These are phyloP conservation scores for Saitoella complicata DNA, from an alignment of 805 yeast species.

Conservation along the genomic window DNA sequence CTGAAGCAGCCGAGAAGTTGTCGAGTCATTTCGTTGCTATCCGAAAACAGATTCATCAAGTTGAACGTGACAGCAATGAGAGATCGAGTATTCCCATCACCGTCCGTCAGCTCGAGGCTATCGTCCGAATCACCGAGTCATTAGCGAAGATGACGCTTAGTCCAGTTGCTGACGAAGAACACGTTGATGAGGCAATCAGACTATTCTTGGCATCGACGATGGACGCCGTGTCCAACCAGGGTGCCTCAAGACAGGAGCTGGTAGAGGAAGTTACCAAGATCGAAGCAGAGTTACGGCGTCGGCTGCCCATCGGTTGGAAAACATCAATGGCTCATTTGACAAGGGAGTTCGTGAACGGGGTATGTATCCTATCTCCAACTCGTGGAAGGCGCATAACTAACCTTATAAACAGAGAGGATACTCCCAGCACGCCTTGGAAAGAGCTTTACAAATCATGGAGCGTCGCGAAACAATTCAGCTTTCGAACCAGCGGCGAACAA, in stretches of 20 bases:
- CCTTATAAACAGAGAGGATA: constrained; percentile 22
- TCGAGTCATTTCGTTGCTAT: constrained; percentile 87
- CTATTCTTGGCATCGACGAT: constrained; percentile 91
- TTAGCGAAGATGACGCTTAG: constrained; percentile 72
- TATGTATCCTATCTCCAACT: constrained; percentile 10
- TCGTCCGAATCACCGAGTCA: constrained; percentile 86
- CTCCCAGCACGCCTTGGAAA: constrained; percentile 59
- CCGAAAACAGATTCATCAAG: constrained; percentile 63
- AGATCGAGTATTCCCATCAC: constrained; percentile 95
- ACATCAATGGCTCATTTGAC: constrained; percentile 72
- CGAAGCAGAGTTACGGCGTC: constrained; percentile 70
- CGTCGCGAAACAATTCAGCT: constrained; percentile 76
- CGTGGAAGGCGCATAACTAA: background rate
- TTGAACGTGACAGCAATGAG: constrained; percentile 68
- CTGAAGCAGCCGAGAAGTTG: constrained; percentile 77
- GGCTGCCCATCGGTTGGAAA: constrained; percentile 93
- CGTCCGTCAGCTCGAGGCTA: constrained; percentile 92
- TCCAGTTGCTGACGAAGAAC: constrained; percentile 73
- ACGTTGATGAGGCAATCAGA: constrained; percentile 90
- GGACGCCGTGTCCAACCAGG: constrained; percentile 74
- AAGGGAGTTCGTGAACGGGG: constrained; percentile 42
- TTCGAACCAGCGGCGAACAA: constrained; percentile 70
- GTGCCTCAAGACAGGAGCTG: constrained; percentile 26
- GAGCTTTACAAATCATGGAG: constrained; percentile 66
- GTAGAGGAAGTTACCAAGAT: constrained; percentile 60